These are phyloP conservation scores for Piper betle DNA, from an alignment of 164 flowering plant species.

Conservation along the genomic window DNA sequence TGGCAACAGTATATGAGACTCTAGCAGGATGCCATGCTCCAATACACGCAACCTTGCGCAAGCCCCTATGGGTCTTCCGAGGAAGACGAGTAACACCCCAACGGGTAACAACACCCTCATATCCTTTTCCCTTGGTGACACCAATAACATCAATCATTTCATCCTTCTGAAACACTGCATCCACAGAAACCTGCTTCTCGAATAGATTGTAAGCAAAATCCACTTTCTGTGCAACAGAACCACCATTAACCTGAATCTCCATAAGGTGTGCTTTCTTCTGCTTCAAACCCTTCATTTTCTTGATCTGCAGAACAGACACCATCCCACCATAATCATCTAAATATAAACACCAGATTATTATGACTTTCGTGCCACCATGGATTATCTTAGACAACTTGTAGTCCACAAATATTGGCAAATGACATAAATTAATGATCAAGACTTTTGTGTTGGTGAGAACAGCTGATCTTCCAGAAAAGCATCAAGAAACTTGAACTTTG, in stretches of 20 bases:
- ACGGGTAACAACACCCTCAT: slow-evolving; percentile 9
- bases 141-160: slow-evolving; percentile 75
- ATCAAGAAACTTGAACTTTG: too few species aligned
- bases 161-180: slow-evolving; percentile 64
- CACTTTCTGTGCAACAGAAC: slow-evolving; percentile 42
- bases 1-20: slow-evolving; percentile 8
- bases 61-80: slow-evolving; percentile 6
- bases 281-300: slow-evolving; percentile 63
- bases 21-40: slow-evolving; percentile 12
- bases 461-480: too few species aligned
- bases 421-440: too few species aligned
- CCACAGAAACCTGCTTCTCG: slow-evolving; percentile 56
- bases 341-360: too few species aligned
- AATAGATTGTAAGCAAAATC: slow-evolving; percentile 57
- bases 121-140: slow-evolving; percentile 8
- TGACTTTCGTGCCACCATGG: too few species aligned
- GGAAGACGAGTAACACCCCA: slow-evolving; percentile 9
- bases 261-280: slow-evolving; percentile 70
- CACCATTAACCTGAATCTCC: slow-evolving; percentile 75
- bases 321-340: too few species aligned
- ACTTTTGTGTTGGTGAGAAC: too few species aligned
- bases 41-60: slow-evolving; percentile 6
- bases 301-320: slow-evolving; percentile 24
- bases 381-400: too few species aligned
- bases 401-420: too few species aligned